Percentiles rank a stretch among this genome's conserved stretches.
Conservation (phyloP, 2,329 filamentous ascomycete species). For the Acrodontium crateriforme region DNA sequence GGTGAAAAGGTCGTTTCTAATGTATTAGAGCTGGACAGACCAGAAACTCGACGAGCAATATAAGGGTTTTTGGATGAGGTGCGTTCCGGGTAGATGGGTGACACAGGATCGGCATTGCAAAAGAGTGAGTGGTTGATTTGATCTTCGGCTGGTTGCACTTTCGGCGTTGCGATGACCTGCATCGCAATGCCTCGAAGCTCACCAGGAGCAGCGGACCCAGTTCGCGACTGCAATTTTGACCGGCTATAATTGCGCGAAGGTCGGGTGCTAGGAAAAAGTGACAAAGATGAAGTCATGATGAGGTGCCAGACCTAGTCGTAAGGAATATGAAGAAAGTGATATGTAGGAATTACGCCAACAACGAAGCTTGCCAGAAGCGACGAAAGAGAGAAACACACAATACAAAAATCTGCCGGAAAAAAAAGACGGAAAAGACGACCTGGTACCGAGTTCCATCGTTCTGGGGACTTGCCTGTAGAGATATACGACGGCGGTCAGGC, state of each 20-base stretch:
- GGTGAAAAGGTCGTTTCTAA: not conserved
- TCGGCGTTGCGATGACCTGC: constrained; percentile 10
- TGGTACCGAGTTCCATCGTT: not conserved
- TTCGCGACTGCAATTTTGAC: constrained; percentile 5
- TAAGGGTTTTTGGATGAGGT: not conserved
- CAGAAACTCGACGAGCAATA: not conserved
- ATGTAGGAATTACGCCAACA: constrained; percentile 46
- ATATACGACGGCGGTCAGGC: not conserved
- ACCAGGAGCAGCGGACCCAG: constrained; percentile 1
- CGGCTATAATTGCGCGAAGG: constrained; percentile 9
- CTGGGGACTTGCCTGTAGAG: not conserved
- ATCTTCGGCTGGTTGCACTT: constrained; percentile 11
- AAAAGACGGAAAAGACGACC: not conserved
- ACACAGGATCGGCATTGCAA: constrained; percentile 13
- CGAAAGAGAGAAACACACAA: not conserved
- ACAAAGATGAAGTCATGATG: constrained; percentile 9
- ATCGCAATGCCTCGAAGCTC: constrained; percentile 17
- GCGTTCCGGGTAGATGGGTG: too few species aligned
- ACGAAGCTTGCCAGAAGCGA: constrained; percentile 37
- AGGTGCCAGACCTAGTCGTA: constrained; percentile 9
- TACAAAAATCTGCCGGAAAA: too few species aligned
- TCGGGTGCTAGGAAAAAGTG: constrained; percentile 9
- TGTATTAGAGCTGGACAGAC: not conserved
- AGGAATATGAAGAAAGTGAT: constrained; percentile 5
- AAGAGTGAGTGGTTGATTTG: constrained; percentile 19